These are phyloP conservation scores for Skeletonema costatum DNA, from an alignment of 108 stramenopile genomes.

Conservation along the genomic window DNA sequence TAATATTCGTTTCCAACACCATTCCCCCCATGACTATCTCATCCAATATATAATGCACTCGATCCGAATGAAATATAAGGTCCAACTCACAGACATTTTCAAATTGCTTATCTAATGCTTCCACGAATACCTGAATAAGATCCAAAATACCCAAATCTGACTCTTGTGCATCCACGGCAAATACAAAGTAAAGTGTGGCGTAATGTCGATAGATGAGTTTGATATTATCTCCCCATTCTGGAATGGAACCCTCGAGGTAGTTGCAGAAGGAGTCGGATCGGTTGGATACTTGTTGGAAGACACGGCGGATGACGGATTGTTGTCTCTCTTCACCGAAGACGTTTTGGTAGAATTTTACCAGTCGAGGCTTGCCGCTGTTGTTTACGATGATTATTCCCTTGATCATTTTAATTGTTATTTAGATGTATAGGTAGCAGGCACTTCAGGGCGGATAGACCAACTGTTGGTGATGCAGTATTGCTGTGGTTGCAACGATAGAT, in stretches of 20 bases:
- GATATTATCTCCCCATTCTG: slow-evolving; percentile 96
- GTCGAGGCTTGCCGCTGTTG: slow-evolving; percentile 97
- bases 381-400: slow-evolving; percentile 98
- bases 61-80: slow-evolving; percentile 98
- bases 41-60: slow-evolving; percentile 88
- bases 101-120: slow-evolving; percentile 98
- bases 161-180: slow-evolving; percentile 97
- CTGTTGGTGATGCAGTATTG: too few relatives aligned
- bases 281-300: slow-evolving; percentile 95
- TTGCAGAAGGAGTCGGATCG: slow-evolving; percentile 99
- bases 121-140: slow-evolving; percentile 99
- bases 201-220: slow-evolving; percentile 99
- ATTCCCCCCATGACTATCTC: slow-evolving; percentile 99
- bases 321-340: slow-evolving; percentile 93
- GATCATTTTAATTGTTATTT: slow-evolving; percentile 59
- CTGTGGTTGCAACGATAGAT: too few relatives aligned
- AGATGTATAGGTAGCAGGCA: neutral
- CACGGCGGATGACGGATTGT: slow-evolving; percentile 92
- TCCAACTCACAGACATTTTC: slow-evolving; percentile 99
- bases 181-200: slow-evolving; percentile 99
- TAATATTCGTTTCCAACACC: slow-evolving; percentile 99
- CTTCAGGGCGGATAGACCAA: too few relatives aligned
- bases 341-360: slow-evolving; percentile 96
- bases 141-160: slow-evolving; percentile 99
- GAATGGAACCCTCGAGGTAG: slow-evolving; percentile 95